Evolutionary conservation across 352 stramenopile species (phyloP).

Genomic region (Hyphochytrium catenoides): DNA sequence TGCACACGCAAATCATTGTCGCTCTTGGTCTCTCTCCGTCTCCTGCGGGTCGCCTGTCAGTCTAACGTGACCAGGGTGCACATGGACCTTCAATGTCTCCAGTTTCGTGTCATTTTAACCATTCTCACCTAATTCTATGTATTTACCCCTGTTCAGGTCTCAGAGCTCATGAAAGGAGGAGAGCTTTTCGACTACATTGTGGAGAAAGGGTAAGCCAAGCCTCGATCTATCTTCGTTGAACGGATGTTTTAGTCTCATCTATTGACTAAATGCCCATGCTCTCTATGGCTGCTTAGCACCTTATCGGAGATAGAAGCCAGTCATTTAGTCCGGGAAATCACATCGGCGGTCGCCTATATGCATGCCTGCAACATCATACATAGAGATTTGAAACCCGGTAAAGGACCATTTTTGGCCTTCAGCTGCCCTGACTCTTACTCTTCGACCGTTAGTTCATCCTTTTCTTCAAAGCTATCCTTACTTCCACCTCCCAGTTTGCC

Average conservation of each 20-base stretch:
- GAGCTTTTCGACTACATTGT: slow-evolving; percentile 75
- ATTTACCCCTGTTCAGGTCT: slow-evolving; percentile 21
- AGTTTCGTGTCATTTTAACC: background rate
- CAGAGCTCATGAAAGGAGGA: slow-evolving; percentile 55
- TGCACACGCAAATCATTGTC: too few species aligned
- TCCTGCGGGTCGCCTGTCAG: too few species aligned
- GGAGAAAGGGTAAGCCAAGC: slow-evolving; percentile 48
- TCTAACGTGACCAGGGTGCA: too few species aligned
- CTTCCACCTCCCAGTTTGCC: too few species aligned
- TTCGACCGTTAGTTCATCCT: too few species aligned
- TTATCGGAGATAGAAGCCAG: slow-evolving; percentile 60
- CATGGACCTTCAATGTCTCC: slow-evolving; percentile 1
- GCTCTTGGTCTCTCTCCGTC: too few species aligned
- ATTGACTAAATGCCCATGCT: slow-evolving; percentile 1
- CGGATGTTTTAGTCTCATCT: background rate
- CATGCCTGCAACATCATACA: slow-evolving; percentile 61
- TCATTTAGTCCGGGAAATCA: slow-evolving; percentile 61
- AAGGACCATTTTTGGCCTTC: background rate
- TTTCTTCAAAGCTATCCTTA: too few species aligned
- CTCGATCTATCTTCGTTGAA: too few species aligned
- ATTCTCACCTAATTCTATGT: background rate
- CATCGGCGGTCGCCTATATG: slow-evolving; percentile 64
- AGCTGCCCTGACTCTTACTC: too few species aligned
- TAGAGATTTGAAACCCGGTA: slow-evolving; percentile 61
- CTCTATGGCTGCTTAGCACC: slow-evolving; percentile 17